Percentiles rank a stretch among this genome's conserved stretches.
phyloP scores from a whole-genome alignment of 176 grass and related monocot species.

The Avena eriantha region DNA sequence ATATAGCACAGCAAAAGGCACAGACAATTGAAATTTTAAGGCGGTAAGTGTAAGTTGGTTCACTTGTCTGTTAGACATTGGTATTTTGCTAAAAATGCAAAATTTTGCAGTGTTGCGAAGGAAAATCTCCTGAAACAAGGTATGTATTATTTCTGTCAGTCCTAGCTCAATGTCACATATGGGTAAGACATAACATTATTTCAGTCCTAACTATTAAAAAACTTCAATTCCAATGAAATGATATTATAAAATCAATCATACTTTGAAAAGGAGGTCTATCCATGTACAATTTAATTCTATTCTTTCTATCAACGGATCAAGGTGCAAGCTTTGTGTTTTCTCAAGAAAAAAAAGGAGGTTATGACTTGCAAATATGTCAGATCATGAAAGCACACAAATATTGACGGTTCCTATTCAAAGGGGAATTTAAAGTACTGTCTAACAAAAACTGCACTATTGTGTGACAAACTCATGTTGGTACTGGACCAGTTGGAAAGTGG shows the following conservation, averaged over 20 bases:
- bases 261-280: not conserved
- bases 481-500: not conserved
- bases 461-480: constrained; percentile 15
- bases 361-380: no score
- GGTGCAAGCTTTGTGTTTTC: no score
- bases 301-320: no score
- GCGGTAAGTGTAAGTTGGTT: not conserved
- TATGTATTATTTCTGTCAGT: not conserved
- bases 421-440: constrained; percentile 9
- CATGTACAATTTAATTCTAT: no score
- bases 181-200: not conserved
- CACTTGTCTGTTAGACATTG: not conserved
- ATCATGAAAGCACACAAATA: not conserved
- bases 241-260: not conserved
- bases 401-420: not conserved
- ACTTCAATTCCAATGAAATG: not conserved
- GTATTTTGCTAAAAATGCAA: not conserved
- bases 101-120: not conserved
- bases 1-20: not conserved
- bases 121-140: constrained; percentile 10
- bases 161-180: not conserved
- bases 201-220: not conserved
- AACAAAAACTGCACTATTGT: constrained; percentile 1
- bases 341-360: no score
- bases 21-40: not conserved